These are phyloP conservation scores for Macaranga tanarius DNA, from an alignment of 441 rosid genomes.

Conservation along the genomic window DNA sequence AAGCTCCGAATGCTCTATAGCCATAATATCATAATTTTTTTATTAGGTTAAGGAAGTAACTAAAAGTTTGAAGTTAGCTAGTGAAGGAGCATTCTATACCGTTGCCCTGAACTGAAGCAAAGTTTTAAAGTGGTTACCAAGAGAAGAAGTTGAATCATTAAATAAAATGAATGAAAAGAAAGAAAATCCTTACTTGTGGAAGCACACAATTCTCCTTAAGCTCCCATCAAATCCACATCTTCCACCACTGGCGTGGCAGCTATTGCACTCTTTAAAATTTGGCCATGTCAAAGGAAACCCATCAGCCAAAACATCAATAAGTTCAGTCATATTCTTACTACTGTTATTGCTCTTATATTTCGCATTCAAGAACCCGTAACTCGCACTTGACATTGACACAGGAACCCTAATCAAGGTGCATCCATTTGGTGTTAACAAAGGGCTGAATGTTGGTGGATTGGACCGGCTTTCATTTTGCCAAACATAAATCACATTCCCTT, in stretches of 20 bases:
- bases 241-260: conserved; percentile 15
- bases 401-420: conserved; percentile 23
- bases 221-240: conserved; percentile 30
- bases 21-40: too few relatives aligned
- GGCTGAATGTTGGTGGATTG: background rate
- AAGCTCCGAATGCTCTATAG: too few relatives aligned
- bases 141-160: too few relatives aligned
- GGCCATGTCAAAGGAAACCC: conserved; percentile 41
- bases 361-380: background rate
- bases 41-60: too few relatives aligned
- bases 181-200: conserved; percentile 22
- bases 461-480: background rate
- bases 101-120: background rate
- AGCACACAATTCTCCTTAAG: conserved; percentile 19
- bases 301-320: conserved; percentile 8
- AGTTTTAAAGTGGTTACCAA: too few relatives aligned
- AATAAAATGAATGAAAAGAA: background rate
- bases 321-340: background rate
- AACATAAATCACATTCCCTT: background rate
- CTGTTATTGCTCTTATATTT: background rate
- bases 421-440: conserved; percentile 1
- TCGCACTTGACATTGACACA: conserved; percentile 12
- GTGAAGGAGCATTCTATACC: too few relatives aligned
- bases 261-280: conserved; percentile 6
- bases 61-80: too few relatives aligned